A percentile compares a stretch with the other conserved stretches of the same genome.
These are phyloP conservation scores for Leccinum rimulosum DNA, from an alignment of 768 basidiomycete genomes.

Conservation along the genomic window DNA sequence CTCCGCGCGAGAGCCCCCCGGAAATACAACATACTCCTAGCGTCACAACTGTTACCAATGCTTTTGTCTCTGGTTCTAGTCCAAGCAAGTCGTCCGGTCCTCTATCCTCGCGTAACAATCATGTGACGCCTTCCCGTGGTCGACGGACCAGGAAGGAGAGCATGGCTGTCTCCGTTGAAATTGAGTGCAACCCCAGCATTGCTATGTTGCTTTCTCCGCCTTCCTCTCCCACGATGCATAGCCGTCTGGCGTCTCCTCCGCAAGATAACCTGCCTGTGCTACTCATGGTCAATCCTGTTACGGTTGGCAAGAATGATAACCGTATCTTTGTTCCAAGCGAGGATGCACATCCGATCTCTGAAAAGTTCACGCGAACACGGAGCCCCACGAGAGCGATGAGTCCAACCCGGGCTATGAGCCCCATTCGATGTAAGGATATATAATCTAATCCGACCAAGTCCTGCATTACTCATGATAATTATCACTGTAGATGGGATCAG, in stretches of 20 bases:
- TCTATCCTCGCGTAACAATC: neutral
- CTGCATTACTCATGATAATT: conserved; percentile 3
- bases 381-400: conserved; percentile 28
- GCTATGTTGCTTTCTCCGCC: conserved; percentile 29
- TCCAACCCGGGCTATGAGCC: conserved; percentile 33
- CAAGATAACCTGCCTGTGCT: conserved; percentile 6
- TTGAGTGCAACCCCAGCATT: conserved; percentile 10
- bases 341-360: neutral
- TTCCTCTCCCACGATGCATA: conserved; percentile 12
- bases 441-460: neutral
- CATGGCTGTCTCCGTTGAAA: neutral
- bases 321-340: conserved; percentile 1
- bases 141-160: conserved; percentile 17
- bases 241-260: conserved; percentile 2
- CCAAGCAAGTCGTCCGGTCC: neutral
- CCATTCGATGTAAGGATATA: conserved; percentile 14
- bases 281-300: neutral
- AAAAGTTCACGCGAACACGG: neutral
- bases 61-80: conserved; percentile 4
- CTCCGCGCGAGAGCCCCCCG: conserved; percentile 5
- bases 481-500: conserved; percentile 25
- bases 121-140: conserved; percentile 14
- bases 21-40: conserved; percentile 5
- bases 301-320: neutral
- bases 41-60: conserved; percentile 13